Conservation (phyloP, 2,329 filamentous ascomycete genomes). For the Ophidiomyces ophidiicola region DNA sequence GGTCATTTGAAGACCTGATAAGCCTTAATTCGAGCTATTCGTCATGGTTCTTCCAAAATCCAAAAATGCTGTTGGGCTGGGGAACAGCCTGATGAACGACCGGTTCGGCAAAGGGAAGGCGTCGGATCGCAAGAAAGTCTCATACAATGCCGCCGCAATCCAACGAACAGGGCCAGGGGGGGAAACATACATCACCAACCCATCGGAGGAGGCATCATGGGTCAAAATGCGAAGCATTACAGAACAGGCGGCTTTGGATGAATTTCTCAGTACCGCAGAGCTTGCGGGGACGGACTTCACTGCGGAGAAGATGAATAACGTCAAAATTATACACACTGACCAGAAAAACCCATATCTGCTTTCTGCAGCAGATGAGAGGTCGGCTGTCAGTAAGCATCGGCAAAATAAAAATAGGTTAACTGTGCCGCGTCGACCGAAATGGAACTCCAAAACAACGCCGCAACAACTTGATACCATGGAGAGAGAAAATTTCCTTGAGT, state of each 20-base stretch:
- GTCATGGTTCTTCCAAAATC: constrained; percentile 75
- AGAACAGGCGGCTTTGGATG: constrained; percentile 89
- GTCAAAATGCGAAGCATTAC: constrained; percentile 99
- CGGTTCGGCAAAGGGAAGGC: constrained; percentile 91
- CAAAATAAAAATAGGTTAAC: constrained; percentile 68
- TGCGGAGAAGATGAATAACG: constrained; percentile 96
- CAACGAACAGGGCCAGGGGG: constrained; percentile 62
- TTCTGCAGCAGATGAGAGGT: constrained; percentile 70
- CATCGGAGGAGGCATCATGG: constrained; percentile 82
- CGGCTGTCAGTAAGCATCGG: constrained; percentile 66
- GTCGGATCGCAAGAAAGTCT: constrained; percentile 62
- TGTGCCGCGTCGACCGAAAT: constrained; percentile 77
- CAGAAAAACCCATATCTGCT: constrained; percentile 92
- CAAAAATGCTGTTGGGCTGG: constrained; percentile 87
- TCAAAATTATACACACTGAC: constrained; percentile 95
- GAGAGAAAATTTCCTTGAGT: constrained; percentile 68
- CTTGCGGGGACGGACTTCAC: constrained; percentile 98
- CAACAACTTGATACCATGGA: constrained; percentile 69
- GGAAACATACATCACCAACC: constrained; percentile 84
- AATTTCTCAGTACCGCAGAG: constrained; percentile 91
- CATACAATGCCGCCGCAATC: constrained; percentile 48
- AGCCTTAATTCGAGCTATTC: constrained; percentile 10
- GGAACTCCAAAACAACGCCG: constrained; percentile 75
- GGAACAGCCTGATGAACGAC: constrained; percentile 97
- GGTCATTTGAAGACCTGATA: neutral